A percentile compares a stretch with the other conserved stretches of the same genome.
These are phyloP conservation scores for Kazachstania sp. DNA, from an alignment of 1,139 yeast genomes.

Conservation along the genomic window DNA sequence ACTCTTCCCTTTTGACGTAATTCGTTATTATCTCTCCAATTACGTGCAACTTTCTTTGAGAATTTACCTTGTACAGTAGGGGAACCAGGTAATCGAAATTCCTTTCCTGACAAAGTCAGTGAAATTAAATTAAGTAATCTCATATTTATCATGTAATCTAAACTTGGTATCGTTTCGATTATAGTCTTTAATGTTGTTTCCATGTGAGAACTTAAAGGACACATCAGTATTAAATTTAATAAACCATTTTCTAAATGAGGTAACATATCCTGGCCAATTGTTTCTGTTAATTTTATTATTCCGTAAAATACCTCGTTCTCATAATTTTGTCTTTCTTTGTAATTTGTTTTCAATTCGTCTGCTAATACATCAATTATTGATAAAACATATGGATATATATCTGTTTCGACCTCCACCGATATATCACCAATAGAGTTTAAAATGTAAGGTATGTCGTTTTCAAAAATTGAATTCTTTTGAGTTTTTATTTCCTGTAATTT, in stretches of 20 bases:
- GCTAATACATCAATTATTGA: conserved; percentile 75
- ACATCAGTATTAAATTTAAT: conserved; percentile 68
- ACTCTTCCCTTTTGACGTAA: conserved; percentile 42
- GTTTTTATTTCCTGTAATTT: conserved; percentile 62
- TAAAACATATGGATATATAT: conserved; percentile 81
- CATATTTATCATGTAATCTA: conserved; percentile 64
- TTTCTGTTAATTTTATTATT: conserved; percentile 73
- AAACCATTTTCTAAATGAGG: conserved; percentile 79
- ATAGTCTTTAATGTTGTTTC: conserved; percentile 63
- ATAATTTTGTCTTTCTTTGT: conserved; percentile 58
- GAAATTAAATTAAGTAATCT: conserved; percentile 66
- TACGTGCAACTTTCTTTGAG: conserved; percentile 61
- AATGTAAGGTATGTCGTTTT: conserved; percentile 61
- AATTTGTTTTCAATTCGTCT: conserved; percentile 69
- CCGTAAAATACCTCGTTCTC: conserved; percentile 88
- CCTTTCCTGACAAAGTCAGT: conserved; percentile 67
- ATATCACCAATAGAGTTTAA: conserved; percentile 77
- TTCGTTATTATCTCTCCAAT: conserved; percentile 67
- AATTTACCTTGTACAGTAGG: conserved; percentile 55
- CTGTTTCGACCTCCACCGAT: conserved; percentile 74
- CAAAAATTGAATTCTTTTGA: conserved; percentile 12
- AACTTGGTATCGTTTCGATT: conserved; percentile 69
- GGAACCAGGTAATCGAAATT: conserved; percentile 80
- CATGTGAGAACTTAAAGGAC: conserved; percentile 75
- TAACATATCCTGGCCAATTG: conserved; percentile 88